Evolutionary conservation across 257 asterid genomes (phyloP).

Genomic region (Solanum rostratum): DNA sequence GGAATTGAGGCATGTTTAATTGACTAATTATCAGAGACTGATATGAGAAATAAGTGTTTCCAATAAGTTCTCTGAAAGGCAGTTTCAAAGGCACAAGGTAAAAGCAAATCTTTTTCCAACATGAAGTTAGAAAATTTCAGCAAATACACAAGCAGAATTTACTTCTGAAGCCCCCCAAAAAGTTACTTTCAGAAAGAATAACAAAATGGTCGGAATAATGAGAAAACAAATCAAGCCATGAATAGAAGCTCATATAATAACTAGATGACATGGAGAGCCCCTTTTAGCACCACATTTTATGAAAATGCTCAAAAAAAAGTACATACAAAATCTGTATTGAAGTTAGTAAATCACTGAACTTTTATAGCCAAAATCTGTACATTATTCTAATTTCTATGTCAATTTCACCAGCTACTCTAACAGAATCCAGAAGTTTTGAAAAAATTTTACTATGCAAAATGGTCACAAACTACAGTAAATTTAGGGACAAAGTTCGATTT

Average conservation of each 20-base stretch:
- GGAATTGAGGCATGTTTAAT: background rate
- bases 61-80: background rate
- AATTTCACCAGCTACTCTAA: background rate
- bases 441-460: background rate
- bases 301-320: background rate
- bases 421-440: background rate
- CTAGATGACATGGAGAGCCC: background rate
- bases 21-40: background rate
- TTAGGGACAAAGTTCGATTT: background rate
- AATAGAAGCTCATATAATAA: background rate
- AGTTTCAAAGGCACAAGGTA: background rate
- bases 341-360: background rate
- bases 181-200: background rate
- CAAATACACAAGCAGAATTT: background rate
- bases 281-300: background rate
- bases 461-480: background rate
- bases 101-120: background rate
- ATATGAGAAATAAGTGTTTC: background rate
- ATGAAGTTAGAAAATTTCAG: background rate
- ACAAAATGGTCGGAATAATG: background rate
- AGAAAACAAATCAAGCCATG: background rate
- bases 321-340: background rate
- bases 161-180: background rate
- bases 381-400: background rate
- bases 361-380: background rate